A percentile compares a stretch with the other conserved stretches of the same genome.
phyloP scores from a whole-genome alignment of 148 eudicot species.

The Suaeda aralocaspica region DNA sequence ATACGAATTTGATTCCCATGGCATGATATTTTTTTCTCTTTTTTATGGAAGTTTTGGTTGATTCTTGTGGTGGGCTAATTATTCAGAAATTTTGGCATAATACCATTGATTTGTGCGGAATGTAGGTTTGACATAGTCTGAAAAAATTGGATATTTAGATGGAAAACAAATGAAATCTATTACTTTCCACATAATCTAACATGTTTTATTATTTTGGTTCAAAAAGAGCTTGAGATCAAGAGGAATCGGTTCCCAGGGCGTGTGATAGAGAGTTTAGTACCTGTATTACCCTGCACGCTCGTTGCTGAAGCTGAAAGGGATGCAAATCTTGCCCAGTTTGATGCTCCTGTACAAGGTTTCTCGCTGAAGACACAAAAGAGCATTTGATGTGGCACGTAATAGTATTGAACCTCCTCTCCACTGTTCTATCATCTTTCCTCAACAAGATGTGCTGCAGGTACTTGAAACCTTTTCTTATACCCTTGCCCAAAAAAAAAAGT shows the following conservation, averaged over 20 bases:
- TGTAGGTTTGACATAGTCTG: too few species aligned
- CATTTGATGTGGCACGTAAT: conserved; percentile 95
- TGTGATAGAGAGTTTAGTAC: conserved; percentile 85
- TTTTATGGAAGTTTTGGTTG: too few species aligned
- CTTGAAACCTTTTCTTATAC: neutral
- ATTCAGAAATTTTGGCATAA: too few species aligned
- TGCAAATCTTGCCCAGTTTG: conserved; percentile 50
- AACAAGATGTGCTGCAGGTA: conserved; percentile 94
- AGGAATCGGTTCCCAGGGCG: conserved; percentile 97
- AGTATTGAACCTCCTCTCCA: conserved; percentile 83
- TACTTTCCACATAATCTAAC: conserved; percentile 6
- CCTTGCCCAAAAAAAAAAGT: neutral
- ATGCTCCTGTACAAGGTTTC: conserved; percentile 53
- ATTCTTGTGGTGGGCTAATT: too few species aligned
- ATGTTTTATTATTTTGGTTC: conserved; percentile 12
- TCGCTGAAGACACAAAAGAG: conserved; percentile 92
- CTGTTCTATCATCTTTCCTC: conserved; percentile 89
- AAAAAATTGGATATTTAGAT: neutral
- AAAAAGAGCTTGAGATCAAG: conserved; percentile 82
- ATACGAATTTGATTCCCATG: too few species aligned
- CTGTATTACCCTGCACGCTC: conserved; percentile 88
- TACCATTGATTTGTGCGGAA: too few species aligned
- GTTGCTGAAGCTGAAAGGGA: conserved; percentile 55
- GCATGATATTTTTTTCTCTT: too few species aligned
- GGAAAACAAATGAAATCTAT: neutral